Evolutionary conservation across 2,329 filamentous ascomycete species (phyloP), one percentile per base, ranked within the genome.

Genomic region (Fusarium citri): DNA sequence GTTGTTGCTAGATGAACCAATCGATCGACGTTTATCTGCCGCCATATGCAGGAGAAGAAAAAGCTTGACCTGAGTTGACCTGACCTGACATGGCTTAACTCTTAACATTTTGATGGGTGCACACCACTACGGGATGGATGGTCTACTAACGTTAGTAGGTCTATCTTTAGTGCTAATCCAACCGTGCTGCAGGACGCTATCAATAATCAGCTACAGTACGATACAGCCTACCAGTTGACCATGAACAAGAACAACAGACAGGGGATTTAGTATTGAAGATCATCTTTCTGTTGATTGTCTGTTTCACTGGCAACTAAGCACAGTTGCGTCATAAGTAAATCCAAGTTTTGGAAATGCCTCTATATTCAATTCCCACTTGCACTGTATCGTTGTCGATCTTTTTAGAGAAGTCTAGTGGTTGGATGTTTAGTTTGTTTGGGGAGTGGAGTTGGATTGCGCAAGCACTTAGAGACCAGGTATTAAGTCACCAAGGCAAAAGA

Each of bases 381-480:
- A 66, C 55, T 55, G 55, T 54, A 54, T 48, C 51, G 18, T 42
- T 59, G 60, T 51, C 49, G 18, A 65, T 65, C 42, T 42, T 26
- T 26, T 53, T 18, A 34, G 30, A 16, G 23, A 22, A 22, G 37
- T 41, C 28, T 46, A 56, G 55, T 42, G 43, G 49, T 50, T 66
- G 55, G 55, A 31, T n/a, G 28, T 22, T 61, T 55, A 49, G 66
- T 54, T 66, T 61, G 55, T 43, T 66, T 61, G 50, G 50, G 49
- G 62, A 43, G 66, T 69, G 66, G 66, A 60, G 66, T 28, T 30
- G 48, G 66, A 69, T 69, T 69, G 67, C 67, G 67, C 67, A 69
- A 69, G 66, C 66, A 37, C 34, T 37, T 37, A 37, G 34, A 37
- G 34, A 31, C 15, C 30, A 49, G 37, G 41, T 51, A 55, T n/a